A percentile compares a stretch with the other conserved stretches of the same genome.
Conservation (phyloP, 2,329 filamentous ascomycete genomes). For the Aspergillus niger region DNA sequence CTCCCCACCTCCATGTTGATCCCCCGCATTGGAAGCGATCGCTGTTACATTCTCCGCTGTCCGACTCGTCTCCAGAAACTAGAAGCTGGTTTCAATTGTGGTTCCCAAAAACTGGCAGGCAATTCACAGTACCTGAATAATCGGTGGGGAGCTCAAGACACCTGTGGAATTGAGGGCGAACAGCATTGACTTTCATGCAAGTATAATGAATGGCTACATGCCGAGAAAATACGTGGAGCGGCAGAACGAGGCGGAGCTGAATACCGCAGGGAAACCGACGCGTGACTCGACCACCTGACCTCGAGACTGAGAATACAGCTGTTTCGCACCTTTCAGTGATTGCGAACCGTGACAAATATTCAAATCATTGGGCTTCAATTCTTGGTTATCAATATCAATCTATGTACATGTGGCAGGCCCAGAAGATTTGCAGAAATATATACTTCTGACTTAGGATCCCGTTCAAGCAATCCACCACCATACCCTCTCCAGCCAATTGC, state of each 20-base stretch:
- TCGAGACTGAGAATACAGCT: background rate
- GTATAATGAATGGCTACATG: too few relatives aligned
- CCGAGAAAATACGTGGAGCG: background rate
- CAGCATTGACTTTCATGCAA: too few relatives aligned
- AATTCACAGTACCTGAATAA: too few relatives aligned
- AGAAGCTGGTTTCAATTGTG: too few relatives aligned
- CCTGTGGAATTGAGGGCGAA: too few relatives aligned
- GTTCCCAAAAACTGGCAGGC: too few relatives aligned
- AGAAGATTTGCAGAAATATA: background rate
- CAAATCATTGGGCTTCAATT: background rate
- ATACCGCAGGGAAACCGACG: background rate
- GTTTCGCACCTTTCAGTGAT: background rate
- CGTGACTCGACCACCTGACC: background rate
- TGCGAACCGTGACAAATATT: background rate
- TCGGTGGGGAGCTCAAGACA: too few relatives aligned
- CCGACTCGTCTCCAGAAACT: too few relatives aligned
- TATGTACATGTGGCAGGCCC: background rate
- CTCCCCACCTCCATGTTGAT: background rate
- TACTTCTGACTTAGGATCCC: background rate
- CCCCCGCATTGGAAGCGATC: background rate
- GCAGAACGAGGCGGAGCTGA: background rate
- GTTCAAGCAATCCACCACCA: slow-evolving; percentile 50
- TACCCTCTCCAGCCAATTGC: slow-evolving; percentile 46
- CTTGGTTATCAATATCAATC: background rate
- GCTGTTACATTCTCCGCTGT: too few relatives aligned